Percentiles rank a stretch among this genome's conserved stretches.
These are phyloP conservation scores for Emericellopsis terricola DNA, from an alignment of 495 filamentous ascomycete genomes.

Conservation along the genomic window DNA sequence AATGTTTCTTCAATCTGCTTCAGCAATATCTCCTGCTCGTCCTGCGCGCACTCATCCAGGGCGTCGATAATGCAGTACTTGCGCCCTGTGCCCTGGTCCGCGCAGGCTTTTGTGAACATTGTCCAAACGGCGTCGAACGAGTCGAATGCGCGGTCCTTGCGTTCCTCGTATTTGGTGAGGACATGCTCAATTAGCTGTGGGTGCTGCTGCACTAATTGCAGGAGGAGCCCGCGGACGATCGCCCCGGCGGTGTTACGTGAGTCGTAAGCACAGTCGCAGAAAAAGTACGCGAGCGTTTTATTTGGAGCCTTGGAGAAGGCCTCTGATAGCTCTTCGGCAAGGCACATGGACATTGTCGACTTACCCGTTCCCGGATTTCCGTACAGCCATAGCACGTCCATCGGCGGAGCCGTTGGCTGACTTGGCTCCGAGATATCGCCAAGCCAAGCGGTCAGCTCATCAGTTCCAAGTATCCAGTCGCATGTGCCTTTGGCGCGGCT, in stretches of 20 bases:
- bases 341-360: constrained; percentile 10
- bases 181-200: constrained; percentile 8
- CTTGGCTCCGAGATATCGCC: neutral
- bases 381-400: constrained; percentile 9
- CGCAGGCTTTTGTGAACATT: constrained; percentile 5
- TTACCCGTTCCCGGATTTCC: constrained; percentile 14
- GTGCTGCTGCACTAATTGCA: constrained; percentile 9
- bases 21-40: constrained; percentile 7
- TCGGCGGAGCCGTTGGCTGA: neutral
- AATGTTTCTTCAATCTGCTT: constrained; percentile 6
- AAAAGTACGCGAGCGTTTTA: constrained; percentile 12
- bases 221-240: constrained; percentile 12
- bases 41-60: constrained; percentile 13
- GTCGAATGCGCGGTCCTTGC: constrained; percentile 8
- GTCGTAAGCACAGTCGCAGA: constrained; percentile 11
- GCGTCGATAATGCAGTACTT: constrained; percentile 13
- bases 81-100: neutral
- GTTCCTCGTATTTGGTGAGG: constrained; percentile 8
- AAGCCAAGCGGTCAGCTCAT: constrained; percentile 8
- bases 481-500: constrained; percentile 10
- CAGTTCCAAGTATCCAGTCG: constrained; percentile 11
- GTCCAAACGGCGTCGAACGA: constrained; percentile 15
- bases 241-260: constrained; percentile 5
- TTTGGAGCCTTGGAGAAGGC: constrained; percentile 3
- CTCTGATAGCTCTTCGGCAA: constrained; percentile 8